Conservation (phyloP, 208 protist genomes). For the Naegleria gruberi region DNA sequence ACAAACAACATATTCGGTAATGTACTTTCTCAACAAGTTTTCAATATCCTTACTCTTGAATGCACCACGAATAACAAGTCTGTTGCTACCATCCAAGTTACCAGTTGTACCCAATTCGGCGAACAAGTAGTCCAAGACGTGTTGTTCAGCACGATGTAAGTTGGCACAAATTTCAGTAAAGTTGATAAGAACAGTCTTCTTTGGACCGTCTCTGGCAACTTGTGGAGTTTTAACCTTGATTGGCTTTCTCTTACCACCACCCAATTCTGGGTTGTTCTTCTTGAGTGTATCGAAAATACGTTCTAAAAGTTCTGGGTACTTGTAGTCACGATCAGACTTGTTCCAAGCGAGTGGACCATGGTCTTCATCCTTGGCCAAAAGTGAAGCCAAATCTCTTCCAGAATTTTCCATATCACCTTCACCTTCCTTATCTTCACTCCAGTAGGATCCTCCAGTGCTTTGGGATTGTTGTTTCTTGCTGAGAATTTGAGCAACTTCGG, state of each 20-base stretch:
- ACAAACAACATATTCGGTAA: constrained; percentile 78
- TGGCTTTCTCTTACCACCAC: constrained; percentile 32
- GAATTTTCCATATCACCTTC: background rate
- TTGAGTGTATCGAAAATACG: constrained; percentile 30
- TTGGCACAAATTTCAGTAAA: constrained; percentile 73
- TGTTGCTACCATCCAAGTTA: constrained; percentile 66
- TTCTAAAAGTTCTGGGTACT: constrained; percentile 30
- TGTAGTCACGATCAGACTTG: constrained; percentile 22
- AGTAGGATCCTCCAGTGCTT: background rate
- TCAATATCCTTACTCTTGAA: constrained; percentile 56
- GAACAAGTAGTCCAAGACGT: constrained; percentile 75
- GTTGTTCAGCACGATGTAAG: constrained; percentile 66
- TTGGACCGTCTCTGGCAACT: constrained; percentile 70
- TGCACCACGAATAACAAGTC: constrained; percentile 64
- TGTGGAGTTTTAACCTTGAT: constrained; percentile 56
- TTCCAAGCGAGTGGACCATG: background rate
- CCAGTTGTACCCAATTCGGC: constrained; percentile 73
- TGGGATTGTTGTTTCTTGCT: background rate
- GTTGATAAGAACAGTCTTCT: constrained; percentile 78
- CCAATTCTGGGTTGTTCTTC: constrained; percentile 34
- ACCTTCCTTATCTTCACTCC: background rate
- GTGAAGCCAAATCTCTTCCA: background rate
- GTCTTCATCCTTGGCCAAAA: background rate
- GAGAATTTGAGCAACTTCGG: background rate
- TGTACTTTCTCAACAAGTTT: constrained; percentile 65